phyloP scores from a whole-genome alignment of 2,329 filamentous ascomycete genomes.

The Neocucurbitaria cava region DNA sequence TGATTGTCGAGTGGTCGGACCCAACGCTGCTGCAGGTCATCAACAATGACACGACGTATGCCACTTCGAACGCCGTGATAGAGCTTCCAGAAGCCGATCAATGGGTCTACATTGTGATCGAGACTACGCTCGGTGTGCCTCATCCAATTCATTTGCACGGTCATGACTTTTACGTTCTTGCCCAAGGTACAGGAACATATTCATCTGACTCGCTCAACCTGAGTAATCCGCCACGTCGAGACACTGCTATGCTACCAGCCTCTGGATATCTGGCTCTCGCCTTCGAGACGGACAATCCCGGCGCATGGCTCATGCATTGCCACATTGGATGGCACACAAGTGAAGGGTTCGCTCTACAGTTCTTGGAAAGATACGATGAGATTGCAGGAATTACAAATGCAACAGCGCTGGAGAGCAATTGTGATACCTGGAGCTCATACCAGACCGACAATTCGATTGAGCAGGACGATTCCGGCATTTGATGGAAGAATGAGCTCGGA shows the following conservation, averaged over 20 bases:
- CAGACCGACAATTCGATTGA: constrained; percentile 16
- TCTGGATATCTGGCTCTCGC: constrained; percentile 44
- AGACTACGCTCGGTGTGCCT: constrained; percentile 44
- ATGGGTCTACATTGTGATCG: constrained; percentile 52
- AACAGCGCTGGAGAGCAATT: constrained; percentile 8
- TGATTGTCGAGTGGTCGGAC: constrained; percentile 48
- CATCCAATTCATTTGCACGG: constrained; percentile 44
- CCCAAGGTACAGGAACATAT: constrained; percentile 35
- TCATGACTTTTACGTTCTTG: constrained; percentile 44
- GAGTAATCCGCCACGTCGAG: constrained; percentile 41
- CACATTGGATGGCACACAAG: constrained; percentile 49
- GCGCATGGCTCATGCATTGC: constrained; percentile 48
- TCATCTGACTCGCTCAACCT: constrained; percentile 25
- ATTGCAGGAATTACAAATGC: constrained; percentile 29
- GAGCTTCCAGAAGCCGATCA: constrained; percentile 31
- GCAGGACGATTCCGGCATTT: constrained; percentile 40
- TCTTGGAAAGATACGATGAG: constrained; percentile 37
- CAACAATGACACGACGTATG: constrained; percentile 41
- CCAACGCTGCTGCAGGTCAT: constrained; percentile 49
- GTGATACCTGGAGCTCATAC: constrained; percentile 22
- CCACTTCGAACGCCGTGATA: constrained; percentile 38
- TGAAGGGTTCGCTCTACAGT: constrained; percentile 44
- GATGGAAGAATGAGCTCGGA: background rate
- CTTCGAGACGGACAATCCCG: constrained; percentile 47
- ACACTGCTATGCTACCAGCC: constrained; percentile 40